These are phyloP conservation scores for Hemisphaericaspora nanyangensis DNA, from an alignment of 805 yeast genomes.

Conservation along the genomic window DNA sequence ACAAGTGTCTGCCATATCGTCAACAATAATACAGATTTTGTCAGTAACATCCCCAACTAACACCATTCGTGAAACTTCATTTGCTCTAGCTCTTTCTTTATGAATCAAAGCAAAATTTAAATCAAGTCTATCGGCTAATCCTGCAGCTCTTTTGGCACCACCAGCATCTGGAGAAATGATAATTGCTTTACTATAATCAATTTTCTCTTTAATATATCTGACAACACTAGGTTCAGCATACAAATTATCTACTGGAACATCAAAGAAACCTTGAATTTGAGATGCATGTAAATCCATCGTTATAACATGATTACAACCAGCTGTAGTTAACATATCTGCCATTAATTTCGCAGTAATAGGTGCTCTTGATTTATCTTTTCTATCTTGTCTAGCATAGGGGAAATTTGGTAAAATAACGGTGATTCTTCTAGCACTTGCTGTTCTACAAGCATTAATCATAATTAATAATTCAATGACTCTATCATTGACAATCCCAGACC, in stretches of 20 bases:
- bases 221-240: slow-evolving; percentile 93
- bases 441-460: slow-evolving; percentile 89
- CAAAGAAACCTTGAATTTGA: slow-evolving; percentile 95
- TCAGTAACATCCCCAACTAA: slow-evolving; percentile 89
- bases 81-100: slow-evolving; percentile 92
- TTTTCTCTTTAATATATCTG: slow-evolving; percentile 68
- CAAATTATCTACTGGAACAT: slow-evolving; percentile 91
- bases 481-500: slow-evolving; percentile 81
- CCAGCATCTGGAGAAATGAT: slow-evolving; percentile 98
- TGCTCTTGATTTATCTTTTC: slow-evolving; percentile 93
- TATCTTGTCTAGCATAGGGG: slow-evolving; percentile 97
- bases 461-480: slow-evolving; percentile 81
- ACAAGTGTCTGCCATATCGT: slow-evolving; percentile 98
- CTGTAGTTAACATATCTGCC: slow-evolving; percentile 87
- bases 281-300: slow-evolving; percentile 98
- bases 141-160: slow-evolving; percentile 96
- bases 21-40: slow-evolving; percentile 81
- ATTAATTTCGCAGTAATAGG: slow-evolving; percentile 93
- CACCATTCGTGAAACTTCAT: slow-evolving; percentile 93
- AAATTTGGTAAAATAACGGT: slow-evolving; percentile 94
- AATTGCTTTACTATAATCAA: slow-evolving; percentile 55
- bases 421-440: slow-evolving; percentile 92
- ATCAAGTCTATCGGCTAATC: slow-evolving; percentile 87
- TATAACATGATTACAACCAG: slow-evolving; percentile 93
- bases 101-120: slow-evolving; percentile 93